Evolutionary conservation across 768 basidiomycete species (phyloP).

Genomic region (Lactarius pseudohatsudake): DNA sequence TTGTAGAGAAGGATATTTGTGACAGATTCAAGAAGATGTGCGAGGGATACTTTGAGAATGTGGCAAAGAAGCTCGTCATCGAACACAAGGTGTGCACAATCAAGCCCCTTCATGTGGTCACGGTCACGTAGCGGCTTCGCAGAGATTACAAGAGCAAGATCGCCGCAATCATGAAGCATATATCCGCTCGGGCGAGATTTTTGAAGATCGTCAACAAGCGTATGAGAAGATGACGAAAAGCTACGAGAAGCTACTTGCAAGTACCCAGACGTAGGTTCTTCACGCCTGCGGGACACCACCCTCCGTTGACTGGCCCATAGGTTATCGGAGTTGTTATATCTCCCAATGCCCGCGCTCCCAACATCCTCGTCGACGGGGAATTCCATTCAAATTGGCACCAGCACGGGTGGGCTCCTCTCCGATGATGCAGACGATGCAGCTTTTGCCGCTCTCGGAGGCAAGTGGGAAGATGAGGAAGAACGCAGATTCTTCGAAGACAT

Average conservation of each 20-base stretch:
- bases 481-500: slow-evolving; percentile 91
- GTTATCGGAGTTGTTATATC: slow-evolving; percentile 86
- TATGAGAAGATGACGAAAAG: slow-evolving; percentile 98
- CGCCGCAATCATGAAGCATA: slow-evolving; percentile 97
- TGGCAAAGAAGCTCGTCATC: slow-evolving; percentile 86
- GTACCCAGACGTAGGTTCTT: slow-evolving; percentile 74
- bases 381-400: slow-evolving; percentile 74
- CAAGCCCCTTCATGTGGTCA: not conserved
- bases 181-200: slow-evolving; percentile 98
- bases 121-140: slow-evolving; percentile 10
- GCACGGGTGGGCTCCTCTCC: slow-evolving; percentile 41
- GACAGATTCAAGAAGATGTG: slow-evolving; percentile 92
- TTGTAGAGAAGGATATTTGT: slow-evolving; percentile 83
- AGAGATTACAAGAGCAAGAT: slow-evolving; percentile 97
- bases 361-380: slow-evolving; percentile 77
- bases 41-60: slow-evolving; percentile 88
- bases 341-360: slow-evolving; percentile 81
- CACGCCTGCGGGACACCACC: not conserved
- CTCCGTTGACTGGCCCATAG: slow-evolving; percentile 40
- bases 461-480: slow-evolving; percentile 99
- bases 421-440: slow-evolving; percentile 58
- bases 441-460: slow-evolving; percentile 57
- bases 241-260: slow-evolving; percentile 88
- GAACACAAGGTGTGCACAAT: slow-evolving; percentile 73
- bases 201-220: slow-evolving; percentile 97